phyloP scores from a whole-genome alignment of 306 rosid species.

The Mucuna pruriens region DNA sequence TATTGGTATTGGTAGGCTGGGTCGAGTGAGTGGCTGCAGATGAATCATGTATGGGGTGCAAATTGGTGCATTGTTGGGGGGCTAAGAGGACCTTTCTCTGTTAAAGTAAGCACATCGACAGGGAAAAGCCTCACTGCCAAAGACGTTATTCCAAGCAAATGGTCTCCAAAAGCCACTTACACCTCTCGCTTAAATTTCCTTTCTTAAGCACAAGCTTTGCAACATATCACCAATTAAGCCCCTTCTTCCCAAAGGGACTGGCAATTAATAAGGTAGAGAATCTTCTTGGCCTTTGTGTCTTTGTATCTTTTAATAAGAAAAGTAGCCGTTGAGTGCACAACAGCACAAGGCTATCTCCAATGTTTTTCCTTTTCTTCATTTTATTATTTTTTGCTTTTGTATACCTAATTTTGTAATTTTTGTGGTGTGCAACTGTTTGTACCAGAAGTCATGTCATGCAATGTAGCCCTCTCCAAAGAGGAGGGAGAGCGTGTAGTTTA shows the following conservation, averaged over 20 bases:
- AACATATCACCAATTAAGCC: background rate
- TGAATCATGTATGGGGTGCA: constrained; percentile 96
- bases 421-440: constrained; percentile 40
- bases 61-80: constrained; percentile 72
- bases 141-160: constrained; percentile 75
- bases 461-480: constrained; percentile 80
- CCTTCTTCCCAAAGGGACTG: constrained; percentile 13
- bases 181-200: constrained; percentile 73
- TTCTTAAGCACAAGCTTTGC: constrained; percentile 7
- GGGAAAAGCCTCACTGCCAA: constrained; percentile 67
- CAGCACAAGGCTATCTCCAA: constrained; percentile 49
- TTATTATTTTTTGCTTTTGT: background rate
- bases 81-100: constrained; percentile 86
- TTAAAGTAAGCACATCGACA: constrained; percentile 71
- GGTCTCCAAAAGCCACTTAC: constrained; percentile 86
- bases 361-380: constrained; percentile 29
- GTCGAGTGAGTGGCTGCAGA: constrained; percentile 72
- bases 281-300: constrained; percentile 39
- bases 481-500: constrained; percentile 72
- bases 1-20: constrained; percentile 62
- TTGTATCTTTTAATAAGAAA: constrained; percentile 16
- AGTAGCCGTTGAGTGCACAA: constrained; percentile 49
- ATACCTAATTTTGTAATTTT: background rate
- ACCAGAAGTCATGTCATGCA: constrained; percentile 19
- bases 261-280: constrained; percentile 16